Percentiles rank a stretch among this genome's conserved stretches.
Conservation (phyloP, 495 filamentous ascomycete species). For the Jackrogersella multiformis region DNA sequence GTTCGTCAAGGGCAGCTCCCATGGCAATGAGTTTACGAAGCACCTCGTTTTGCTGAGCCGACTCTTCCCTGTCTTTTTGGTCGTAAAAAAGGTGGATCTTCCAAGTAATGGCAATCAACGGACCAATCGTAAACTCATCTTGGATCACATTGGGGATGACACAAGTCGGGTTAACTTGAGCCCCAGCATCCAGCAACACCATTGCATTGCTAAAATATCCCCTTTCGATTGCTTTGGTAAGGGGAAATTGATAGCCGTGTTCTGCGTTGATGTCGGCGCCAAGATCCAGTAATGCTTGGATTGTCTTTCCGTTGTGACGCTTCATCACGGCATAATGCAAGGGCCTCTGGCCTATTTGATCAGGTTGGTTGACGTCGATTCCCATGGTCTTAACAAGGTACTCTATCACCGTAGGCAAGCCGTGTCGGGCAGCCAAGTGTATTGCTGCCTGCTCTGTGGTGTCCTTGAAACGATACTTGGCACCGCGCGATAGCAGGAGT, state of each 20-base stretch:
- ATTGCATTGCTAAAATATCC: not conserved
- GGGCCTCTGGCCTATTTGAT: not conserved
- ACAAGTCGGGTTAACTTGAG: constrained; percentile 1
- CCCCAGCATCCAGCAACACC: constrained; percentile 9
- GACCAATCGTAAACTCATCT: not conserved
- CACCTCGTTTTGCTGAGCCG: not conserved
- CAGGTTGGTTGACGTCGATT: constrained; percentile 4
- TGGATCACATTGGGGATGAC: too few species aligned
- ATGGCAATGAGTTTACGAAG: constrained; percentile 1
- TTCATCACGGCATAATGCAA: constrained; percentile 3
- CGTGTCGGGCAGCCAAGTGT: constrained; percentile 1
- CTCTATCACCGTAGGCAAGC: not conserved
- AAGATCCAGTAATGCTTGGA: constrained; percentile 6
- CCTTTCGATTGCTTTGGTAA: not conserved
- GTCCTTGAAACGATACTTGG: constrained; percentile 1
- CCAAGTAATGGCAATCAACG: constrained; percentile 1
- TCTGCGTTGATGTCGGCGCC: constrained; percentile 21
- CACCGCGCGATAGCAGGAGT: constrained; percentile 16
- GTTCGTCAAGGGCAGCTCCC: constrained; percentile 6
- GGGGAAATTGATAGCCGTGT: not conserved
- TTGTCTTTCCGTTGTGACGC: not conserved
- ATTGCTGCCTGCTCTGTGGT: not conserved
- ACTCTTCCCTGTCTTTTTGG: not conserved
- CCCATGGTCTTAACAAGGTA: constrained; percentile 16
- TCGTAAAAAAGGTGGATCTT: not conserved